Conservation (phyloP, 1,284 basidiomycete species). For the Ceraceosorus guamensis region DNA sequence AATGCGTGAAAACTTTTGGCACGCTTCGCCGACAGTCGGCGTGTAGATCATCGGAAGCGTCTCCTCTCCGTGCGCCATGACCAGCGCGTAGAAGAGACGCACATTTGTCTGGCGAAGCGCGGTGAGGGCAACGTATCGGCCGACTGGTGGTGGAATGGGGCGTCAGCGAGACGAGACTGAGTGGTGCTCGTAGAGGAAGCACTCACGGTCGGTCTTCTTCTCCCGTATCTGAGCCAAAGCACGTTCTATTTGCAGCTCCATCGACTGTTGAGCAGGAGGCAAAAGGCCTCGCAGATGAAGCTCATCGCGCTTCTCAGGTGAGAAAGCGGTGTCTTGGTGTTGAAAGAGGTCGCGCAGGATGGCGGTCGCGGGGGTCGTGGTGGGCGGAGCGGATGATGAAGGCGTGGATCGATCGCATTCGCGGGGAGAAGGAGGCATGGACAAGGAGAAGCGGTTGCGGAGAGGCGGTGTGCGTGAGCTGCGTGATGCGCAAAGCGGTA, state of each 20-base stretch:
- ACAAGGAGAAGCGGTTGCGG: neutral
- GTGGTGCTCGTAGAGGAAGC: conserved; percentile 29
- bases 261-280: conserved; percentile 56
- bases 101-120: conserved; percentile 66
- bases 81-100: conserved; percentile 61
- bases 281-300: conserved; percentile 65
- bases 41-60: conserved; percentile 8
- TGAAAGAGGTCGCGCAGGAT: conserved; percentile 4
- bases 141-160: conserved; percentile 48
- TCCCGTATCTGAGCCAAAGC: conserved; percentile 64
- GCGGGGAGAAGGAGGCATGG: neutral
- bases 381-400: neutral
- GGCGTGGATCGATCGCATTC: neutral
- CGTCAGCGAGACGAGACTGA: neutral
- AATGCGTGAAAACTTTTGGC: conserved; percentile 63
- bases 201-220: conserved; percentile 56
- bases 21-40: conserved; percentile 79
- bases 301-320: conserved; percentile 58
- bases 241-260: conserved; percentile 58
- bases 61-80: conserved; percentile 59
- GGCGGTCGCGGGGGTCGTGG: neutral
- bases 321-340: conserved; percentile 58
- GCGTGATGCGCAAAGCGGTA: neutral
- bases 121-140: conserved; percentile 74
- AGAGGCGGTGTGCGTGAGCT: neutral